Base-by-base conservation (phyloP, 2,329 filamentous ascomycete genomes). In the Alternaria panax region DNA sequence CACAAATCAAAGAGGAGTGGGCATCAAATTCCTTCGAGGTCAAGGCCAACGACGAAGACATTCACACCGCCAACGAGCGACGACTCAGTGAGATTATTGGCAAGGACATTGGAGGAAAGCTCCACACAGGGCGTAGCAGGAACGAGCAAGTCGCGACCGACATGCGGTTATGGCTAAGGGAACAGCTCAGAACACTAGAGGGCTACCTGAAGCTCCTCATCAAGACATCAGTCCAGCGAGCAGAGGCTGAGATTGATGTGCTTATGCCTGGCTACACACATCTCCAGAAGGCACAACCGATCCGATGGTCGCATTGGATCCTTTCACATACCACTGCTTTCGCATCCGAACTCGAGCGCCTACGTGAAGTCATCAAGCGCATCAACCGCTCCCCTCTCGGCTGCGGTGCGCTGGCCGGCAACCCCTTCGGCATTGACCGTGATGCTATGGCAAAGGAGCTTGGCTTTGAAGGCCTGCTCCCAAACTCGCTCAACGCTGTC, bases 131-230 rank as follows among this genome's bases (percentile, higher is more conserved):
- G 42, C 89, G 93, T 52, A 93, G 90, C 77, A 87, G 93, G 69
- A 97, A 97, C 74, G 93, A 97, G 80, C 93, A 97, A 80, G 88
- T 96, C 57, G 92, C 89, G 47, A 93, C 90, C 22, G 92, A 96
- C 72, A 94, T 97, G 91, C 89, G 92, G 62, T 83, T 97, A 77
- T 97, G 92, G 92, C 80, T 96, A 64, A 86, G 92, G 42, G 89
- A 93, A 65, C 85, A 90, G 80, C 82, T 97, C 58, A 85, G 84
- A 57, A 83, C 83, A 64, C 87, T 96, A 51, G 92, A 96, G 69
- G 77, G 69, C 34, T 87, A 88, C 69, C 83, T 97, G 5, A 82
- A 87, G 42, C 85, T 87, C 54, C 86, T 96, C 67, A 81, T 97
- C 40, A 83, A 86, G 70, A 90, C 93, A 47, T 86, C 89, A 14